Base-by-base conservation (phyloP, 1,284 basidiomycete species). In the Laetiporus sulphureus region DNA sequence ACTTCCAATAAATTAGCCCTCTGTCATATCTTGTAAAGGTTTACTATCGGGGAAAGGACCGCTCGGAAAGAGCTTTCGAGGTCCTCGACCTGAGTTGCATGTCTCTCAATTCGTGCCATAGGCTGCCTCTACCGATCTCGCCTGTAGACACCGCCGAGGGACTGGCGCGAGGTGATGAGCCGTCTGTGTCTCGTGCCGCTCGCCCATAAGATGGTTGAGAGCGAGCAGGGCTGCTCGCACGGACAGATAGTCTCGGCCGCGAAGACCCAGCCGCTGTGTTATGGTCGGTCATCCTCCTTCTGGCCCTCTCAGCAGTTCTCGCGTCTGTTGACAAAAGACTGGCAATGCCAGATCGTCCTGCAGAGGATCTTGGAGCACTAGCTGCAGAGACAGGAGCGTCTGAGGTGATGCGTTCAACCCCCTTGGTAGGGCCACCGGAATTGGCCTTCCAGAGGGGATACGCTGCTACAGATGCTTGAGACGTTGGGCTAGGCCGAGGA, bases 31-130 rank as follows among this genome's bases (percentile, higher is more conserved):
- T n/a, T n/a, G n/a, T n/a, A n/a, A n/a, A n/a, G n/a, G n/a, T n/a
- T n/a, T n/a, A n/a, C n/a, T n/a, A n/a, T n/a, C n/a, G n/a, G n/a
- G n/a, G n/a, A n/a, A n/a, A n/a, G n/a, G n/a, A n/a, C n/a, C n/a
- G n/a, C n/a, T n/a, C n/a, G n/a, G n/a, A n/a, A n/a, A n/a, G n/a
- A n/a, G n/a, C n/a, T n/a, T n/a, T n/a, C n/a, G n/a, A n/a, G n/a
- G n/a, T n/a, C n/a, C n/a, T n/a, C n/a, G n/a, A n/a, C 54, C 67
- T 69, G 47, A 65, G 63, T 53, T 67, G 73, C 32, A 77, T 64
- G 42, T 72, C 72, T 54, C 69, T 69, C 31, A 83, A 60, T 51
- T 82, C 79, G 40, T 67, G 68, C 77, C 79, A 81, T 41, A 83
- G 55, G 45, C 65, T 67, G 51, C 71, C 68, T 45, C 70, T 62